A percentile compares a stretch with the other conserved stretches of the same genome.
Evolutionary conservation across 2,329 filamentous ascomycete genomes (phyloP).

Genomic region (Trichoderma koningii): DNA sequence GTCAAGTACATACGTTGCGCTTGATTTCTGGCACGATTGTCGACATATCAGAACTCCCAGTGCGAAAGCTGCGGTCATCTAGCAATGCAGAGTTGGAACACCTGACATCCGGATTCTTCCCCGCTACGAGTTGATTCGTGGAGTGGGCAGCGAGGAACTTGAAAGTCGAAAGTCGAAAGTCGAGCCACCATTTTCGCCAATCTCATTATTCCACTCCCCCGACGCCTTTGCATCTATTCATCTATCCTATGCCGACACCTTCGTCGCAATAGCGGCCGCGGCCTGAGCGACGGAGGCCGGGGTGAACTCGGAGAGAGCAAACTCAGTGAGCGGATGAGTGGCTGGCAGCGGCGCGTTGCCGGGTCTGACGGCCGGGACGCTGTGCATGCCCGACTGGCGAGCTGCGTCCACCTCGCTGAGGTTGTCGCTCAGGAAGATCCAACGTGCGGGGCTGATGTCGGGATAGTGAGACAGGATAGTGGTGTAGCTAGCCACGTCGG

Average conservation of each 20-base stretch:
- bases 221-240: too few species aligned
- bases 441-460: conserved; percentile 51
- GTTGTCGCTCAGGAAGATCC: conserved; percentile 83
- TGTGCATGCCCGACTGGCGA: conserved; percentile 62
- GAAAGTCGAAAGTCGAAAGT: background rate
- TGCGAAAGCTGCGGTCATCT: conserved; percentile 11
- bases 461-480: conserved; percentile 57
- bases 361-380: conserved; percentile 63
- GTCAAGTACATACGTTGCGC: conserved; percentile 4
- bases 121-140: conserved; percentile 15
- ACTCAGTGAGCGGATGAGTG: conserved; percentile 45
- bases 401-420: conserved; percentile 68
- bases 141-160: background rate
- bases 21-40: conserved; percentile 1
- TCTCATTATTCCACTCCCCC: background rate
- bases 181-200: background rate
- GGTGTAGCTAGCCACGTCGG: conserved; percentile 65
- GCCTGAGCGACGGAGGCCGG: conserved; percentile 30
- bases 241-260: background rate
- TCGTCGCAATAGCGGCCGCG: conserved; percentile 19
- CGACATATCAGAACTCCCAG: conserved; percentile 11
- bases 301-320: conserved; percentile 43
- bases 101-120: conserved; percentile 13
- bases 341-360: conserved; percentile 67
- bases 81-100: conserved; percentile 13